Base-by-base conservation (phyloP, 441 rosid species). In the Cnidoscolus chayamansa region DNA sequence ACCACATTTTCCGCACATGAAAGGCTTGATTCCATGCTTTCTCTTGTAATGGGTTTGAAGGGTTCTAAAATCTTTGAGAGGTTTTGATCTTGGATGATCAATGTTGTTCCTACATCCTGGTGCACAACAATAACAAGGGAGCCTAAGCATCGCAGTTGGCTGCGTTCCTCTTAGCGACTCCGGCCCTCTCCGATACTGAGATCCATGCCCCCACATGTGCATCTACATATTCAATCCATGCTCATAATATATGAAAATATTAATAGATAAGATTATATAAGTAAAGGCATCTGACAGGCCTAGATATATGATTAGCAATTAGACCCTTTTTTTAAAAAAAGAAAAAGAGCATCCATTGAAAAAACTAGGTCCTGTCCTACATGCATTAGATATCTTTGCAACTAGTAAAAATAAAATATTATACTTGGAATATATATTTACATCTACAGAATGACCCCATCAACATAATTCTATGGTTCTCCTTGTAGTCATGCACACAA, bases 191-290 rank as follows among this genome's bases (percentile, higher is more conserved):
- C 97, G 79, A 80, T 95, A 95, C 73, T 95, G 97, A 50, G 99
- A 92, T 58, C 99, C 99, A 74, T 95, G 99, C 62, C 99, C 99
- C 99, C 99, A 95, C 99, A 95, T 95, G 81, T 95, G 99, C 99
- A 95, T 95, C 99, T 94, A 64, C 80, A 61, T 37, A 48, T 63
- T 55, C 43, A 19, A 32, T 4, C 63, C 19, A 32, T 31, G 0
- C 1, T n/a, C 17, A 47, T 37, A 47, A 49, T n/a, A 31, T 7
- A 59, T 1, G 31, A 12, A 15, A 13, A 35, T 32, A 64, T 17
- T 7, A 8, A 1, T 13, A 49, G 43, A 10, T 19, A 56, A 50
- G 12, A 2, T 25, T 25, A 16, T 5, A 31, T 50, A 45, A 50
- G 55, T 10, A 30, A 59, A 31, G 40, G 4, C 10, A 1, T 16